Evolutionary conservation across 2,329 filamentous ascomycete genomes (phyloP).

Genomic region (Nemania sp.): DNA sequence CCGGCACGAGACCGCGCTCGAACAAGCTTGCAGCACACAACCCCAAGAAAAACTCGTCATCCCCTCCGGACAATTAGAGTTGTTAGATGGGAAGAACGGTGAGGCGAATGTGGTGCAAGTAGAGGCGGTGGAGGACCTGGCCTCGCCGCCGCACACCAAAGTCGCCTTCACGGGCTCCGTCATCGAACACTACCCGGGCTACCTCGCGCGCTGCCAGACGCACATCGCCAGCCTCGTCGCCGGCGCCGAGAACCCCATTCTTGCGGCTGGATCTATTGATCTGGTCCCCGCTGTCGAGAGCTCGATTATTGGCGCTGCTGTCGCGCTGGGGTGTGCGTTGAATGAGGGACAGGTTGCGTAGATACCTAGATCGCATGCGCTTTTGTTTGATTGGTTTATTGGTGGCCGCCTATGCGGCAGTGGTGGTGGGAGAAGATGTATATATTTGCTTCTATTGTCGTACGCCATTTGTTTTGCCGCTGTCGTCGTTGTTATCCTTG

Average conservation of each 20-base stretch:
- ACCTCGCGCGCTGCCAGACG: constrained; percentile 62
- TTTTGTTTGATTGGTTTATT: no score
- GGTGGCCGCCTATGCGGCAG: no score
- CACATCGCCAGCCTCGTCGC: constrained; percentile 64
- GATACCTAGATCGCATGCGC: not conserved
- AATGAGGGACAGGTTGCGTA: not conserved
- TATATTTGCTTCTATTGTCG: constrained; percentile 19
- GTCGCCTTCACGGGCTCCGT: constrained; percentile 82
- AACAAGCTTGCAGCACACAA: constrained; percentile 36
- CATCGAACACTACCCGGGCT: constrained; percentile 76
- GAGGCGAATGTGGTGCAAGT: constrained; percentile 48
- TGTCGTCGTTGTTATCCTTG: not conserved
- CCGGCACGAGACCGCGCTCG: constrained; percentile 51
- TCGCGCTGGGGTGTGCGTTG: constrained; percentile 60
- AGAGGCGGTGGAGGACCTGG: constrained; percentile 30
- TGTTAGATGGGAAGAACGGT: constrained; percentile 11
- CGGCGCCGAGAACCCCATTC: constrained; percentile 37
- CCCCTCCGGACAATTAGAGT: no score
- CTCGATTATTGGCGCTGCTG: constrained; percentile 74
- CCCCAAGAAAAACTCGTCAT: no score
- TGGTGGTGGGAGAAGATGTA: constrained; percentile 6
- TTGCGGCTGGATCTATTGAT: constrained; percentile 49
- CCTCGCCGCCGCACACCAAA: constrained; percentile 52
- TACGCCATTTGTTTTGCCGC: not conserved
- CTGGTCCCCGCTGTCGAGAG: constrained; percentile 74